Base-by-base conservation (phyloP, 352 stramenopile genomes). In the Phytophthora citrophthora region DNA sequence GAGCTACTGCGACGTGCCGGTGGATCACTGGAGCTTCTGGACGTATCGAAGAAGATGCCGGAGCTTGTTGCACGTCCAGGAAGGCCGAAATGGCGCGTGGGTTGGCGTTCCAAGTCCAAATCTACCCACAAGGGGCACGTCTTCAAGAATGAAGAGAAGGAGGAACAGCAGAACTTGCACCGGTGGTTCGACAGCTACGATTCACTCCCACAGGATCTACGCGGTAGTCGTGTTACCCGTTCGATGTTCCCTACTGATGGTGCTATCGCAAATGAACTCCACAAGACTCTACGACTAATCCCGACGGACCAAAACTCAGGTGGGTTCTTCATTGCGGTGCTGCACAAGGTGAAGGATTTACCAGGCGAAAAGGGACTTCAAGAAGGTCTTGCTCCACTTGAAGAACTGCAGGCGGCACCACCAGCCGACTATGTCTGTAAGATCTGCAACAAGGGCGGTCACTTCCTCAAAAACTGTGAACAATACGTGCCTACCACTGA, bases 291-390 rank as follows among this genome's bases (percentile, higher is more conserved):
- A 66, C 90, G 97, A 10, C 79, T 99, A 20, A 86, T 99, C 40
- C 98, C 98, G 1, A 98, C 98, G 32, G 96, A 99, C 70, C 90
- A 99, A 59, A 96, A 99, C 72, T 98, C 96, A 5, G 97, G 97
- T 34, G 98, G 97, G 4, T 99, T 99, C 72, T 99, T 99, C 72
- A 89, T 99, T 39, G 91, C 93, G n/a, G 85, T 99, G 29, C 83
- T 99, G 23, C 71, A 81, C 36, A 99, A 98, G 55, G 61, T 74
- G 31, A 57, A 56, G 3, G 66, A 94, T 44, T 61, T 94, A 26
- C 87, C 87, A 2, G 79, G 81, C 9, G 27, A 51, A 40, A 49
- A 61, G 10, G 72, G 73, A 13, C 65, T 77, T 3, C 83, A 93
- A 56, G 45, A 76, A 49, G 82, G 85, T 20, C 64, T 94, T 16